A percentile compares a stretch with the other conserved stretches of the same genome.
Evolutionary conservation across 768 basidiomycete species (phyloP).

Genomic region (Kwoniella sp.): DNA sequence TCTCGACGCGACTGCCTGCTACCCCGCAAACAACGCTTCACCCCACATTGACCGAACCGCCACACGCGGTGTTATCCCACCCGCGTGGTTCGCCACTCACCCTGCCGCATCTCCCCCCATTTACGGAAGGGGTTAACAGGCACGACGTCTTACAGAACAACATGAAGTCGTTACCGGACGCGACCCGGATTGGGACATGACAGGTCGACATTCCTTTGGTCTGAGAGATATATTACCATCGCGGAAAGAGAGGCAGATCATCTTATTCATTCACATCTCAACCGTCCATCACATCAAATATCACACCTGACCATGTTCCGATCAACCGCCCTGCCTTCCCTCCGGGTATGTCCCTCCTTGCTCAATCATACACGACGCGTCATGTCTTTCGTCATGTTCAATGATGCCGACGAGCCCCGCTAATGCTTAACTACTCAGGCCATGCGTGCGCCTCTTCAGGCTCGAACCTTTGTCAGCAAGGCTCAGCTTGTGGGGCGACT

Average conservation of each 20-base stretch:
- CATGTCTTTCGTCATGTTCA: background rate
- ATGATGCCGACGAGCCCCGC: background rate
- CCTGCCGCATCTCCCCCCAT: too few species aligned
- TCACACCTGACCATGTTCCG: slow-evolving; percentile 12
- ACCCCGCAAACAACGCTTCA: too few species aligned
- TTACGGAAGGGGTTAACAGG: slow-evolving; percentile 1
- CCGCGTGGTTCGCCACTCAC: too few species aligned
- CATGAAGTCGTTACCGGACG: background rate
- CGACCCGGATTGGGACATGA: slow-evolving; percentile 1
- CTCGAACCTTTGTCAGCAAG: slow-evolving; percentile 18
- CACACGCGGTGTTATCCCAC: too few species aligned
- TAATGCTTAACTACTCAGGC: background rate
- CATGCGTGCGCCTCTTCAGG: slow-evolving; percentile 6
- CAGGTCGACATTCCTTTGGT: background rate
- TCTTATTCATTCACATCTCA: background rate
- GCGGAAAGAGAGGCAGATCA: too few species aligned
- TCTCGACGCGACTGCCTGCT: too few species aligned
- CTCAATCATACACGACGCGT: background rate
- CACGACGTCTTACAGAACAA: background rate
- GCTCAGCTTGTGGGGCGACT: slow-evolving; percentile 21
- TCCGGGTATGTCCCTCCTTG: slow-evolving; percentile 11
- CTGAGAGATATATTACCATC: background rate
- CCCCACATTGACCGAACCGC: too few species aligned
- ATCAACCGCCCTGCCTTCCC: slow-evolving; percentile 6
- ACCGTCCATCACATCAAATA: background rate